Percentiles rank a stretch among this genome's conserved stretches.
phyloP scores from a whole-genome alignment of 352 stramenopile genomes.

The Globisporangium iwayamae region DNA sequence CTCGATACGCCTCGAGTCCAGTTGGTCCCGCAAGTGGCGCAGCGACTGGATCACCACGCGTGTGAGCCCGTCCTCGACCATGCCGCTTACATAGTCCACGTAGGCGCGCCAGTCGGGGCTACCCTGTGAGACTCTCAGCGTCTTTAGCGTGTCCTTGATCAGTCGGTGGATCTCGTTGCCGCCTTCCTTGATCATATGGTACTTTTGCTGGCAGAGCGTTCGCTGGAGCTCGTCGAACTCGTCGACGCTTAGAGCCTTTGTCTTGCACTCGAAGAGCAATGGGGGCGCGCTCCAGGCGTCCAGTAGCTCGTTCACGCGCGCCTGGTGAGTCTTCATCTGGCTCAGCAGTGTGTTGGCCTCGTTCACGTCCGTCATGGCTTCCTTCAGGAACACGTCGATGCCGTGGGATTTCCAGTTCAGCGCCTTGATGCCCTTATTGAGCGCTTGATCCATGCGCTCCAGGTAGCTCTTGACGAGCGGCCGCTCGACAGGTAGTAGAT shows the following conservation, averaged over 20 bases:
- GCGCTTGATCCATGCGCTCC: conserved; percentile 87
- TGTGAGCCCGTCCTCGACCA: conserved; percentile 83
- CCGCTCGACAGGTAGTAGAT: conserved; percentile 85
- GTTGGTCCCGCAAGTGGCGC: conserved; percentile 65
- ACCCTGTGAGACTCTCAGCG: conserved; percentile 85
- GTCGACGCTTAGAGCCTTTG: conserved; percentile 69
- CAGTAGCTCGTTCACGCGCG: conserved; percentile 72
- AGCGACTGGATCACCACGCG: conserved; percentile 75
- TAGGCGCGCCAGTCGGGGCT: conserved; percentile 92
- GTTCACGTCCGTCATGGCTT: conserved; percentile 87
- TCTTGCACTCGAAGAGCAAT: conserved; percentile 84
- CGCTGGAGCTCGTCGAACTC: conserved; percentile 89
- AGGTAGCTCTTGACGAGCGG: conserved; percentile 87
- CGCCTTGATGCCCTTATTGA: conserved; percentile 86
- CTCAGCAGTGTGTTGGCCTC: conserved; percentile 83
- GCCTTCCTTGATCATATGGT: conserved; percentile 85
- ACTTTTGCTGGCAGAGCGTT: conserved; percentile 70
- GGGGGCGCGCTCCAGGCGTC: conserved; percentile 67
- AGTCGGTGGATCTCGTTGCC: conserved; percentile 85
- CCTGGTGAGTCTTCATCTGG: conserved; percentile 87
- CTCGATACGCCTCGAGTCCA: conserved; percentile 81
- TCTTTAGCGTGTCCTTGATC: conserved; percentile 89
- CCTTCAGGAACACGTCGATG: conserved; percentile 91
- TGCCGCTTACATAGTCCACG: conserved; percentile 90
- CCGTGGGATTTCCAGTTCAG: conserved; percentile 93